Base-by-base conservation (phyloP, 1,284 basidiomycete species). In the Fomitopsis betulina region DNA sequence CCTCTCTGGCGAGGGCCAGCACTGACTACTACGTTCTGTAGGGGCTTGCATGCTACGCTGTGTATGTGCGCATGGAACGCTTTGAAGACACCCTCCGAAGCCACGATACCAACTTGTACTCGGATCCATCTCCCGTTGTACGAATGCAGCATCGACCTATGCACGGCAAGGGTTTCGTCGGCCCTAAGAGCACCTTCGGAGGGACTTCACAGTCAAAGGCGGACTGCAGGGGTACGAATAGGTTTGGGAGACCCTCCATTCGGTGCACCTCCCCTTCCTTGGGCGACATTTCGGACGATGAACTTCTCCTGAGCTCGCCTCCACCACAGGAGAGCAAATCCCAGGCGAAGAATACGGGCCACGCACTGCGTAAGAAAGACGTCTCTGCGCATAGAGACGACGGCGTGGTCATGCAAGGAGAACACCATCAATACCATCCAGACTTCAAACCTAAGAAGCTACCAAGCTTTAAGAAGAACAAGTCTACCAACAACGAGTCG, bases 151-250 rank as follows among this genome's bases (percentile, higher is more conserved):
- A 60, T 33, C 61, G 61, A 19, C 15, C 55, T 21, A 55, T 64
- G 5, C 58, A 19, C 17, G 63, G 63, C 2, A 40, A 40, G 9
- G 58, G 55, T 12, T 66, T 58, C 27, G 62, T 64, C 33, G 64
- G 67, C 56, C 45, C 65, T 25, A 64, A 65, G 5, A 68, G 62
- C 56, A 63, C 62, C 56, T 69, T 69, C 42, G 52, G 32, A 6
- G 38, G 19, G 30, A 9, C 39, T 23, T 25, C 60, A n/a, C 50
- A 60, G 27, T 39, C 57, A 15, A 42, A 57, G 25, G 13, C 10
- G 2, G 4, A 5, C 4, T 15, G 25, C 25, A 2, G 10, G 17
- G 9, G 21, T 42, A 25, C 45, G 12, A 30, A 21, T 15, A 30
- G 8, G 13, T 27, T 25, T 27, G 33, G 50, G 33, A 64, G 19